These are phyloP conservation scores for Coemansia sp. DNA, from an alignment of 192 early-diverging fungal species.

Conservation along the genomic window DNA sequence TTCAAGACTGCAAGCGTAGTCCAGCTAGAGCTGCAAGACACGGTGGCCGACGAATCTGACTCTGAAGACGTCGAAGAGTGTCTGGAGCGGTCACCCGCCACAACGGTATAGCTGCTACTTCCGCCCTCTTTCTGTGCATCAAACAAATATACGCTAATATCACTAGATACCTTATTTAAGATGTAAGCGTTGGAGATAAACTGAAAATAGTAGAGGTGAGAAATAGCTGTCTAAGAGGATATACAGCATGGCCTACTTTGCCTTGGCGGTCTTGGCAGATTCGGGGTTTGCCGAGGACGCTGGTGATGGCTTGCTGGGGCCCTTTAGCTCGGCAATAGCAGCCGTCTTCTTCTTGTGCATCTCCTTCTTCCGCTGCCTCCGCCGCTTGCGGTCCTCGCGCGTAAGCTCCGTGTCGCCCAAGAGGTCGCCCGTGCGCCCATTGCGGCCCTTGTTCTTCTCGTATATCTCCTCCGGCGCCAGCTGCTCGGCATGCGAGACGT, in stretches of 20 bases:
- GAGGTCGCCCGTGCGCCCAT: slow-evolving; percentile 58
- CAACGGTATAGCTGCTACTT: background rate
- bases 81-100: background rate
- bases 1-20: slow-evolving; percentile 34
- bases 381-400: slow-evolving; percentile 73
- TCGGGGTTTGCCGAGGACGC: background rate
- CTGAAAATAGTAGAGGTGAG: too few relatives aligned
- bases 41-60: background rate
- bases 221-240: too few relatives aligned
- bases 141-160: background rate
- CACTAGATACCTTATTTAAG: background rate
- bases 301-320: background rate
- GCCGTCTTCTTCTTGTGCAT: slow-evolving; percentile 62
- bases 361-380: slow-evolving; percentile 70
- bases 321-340: slow-evolving; percentile 8
- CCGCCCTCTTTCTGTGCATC: too few relatives aligned
- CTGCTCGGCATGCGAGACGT: slow-evolving; percentile 79
- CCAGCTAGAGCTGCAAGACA: slow-evolving; percentile 22
- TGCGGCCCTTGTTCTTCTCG: slow-evolving; percentile 65
- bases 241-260: slow-evolving; percentile 1
- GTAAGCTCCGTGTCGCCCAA: slow-evolving; percentile 83
- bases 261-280: slow-evolving; percentile 1
- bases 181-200: too few relatives aligned
- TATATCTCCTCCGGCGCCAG: slow-evolving; percentile 92
- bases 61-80: background rate